Evolutionary conservation across 768 basidiomycete species (phyloP), one percentile per base, ranked within the genome.

Genomic region (Russula abietina): DNA sequence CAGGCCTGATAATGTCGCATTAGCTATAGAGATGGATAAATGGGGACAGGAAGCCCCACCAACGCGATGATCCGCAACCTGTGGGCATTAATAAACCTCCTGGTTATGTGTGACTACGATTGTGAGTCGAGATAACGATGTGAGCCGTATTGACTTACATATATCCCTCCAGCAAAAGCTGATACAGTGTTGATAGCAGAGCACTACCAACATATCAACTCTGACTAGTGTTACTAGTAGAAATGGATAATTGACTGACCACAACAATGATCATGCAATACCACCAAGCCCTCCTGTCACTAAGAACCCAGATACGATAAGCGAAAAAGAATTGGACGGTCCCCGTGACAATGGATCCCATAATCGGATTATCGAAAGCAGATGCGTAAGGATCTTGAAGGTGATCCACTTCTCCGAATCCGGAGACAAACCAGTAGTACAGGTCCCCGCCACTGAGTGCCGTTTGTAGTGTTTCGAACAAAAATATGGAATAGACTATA

Each of bases 221-320:
- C 7, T 3, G 22, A 12, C 3, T 38, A 8, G 45, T 36, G 17
- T 22, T 11, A n/a, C n/a, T n/a, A n/a, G n/a, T n/a, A 19, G 16
- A 8, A 9, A 24, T 8, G 1, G 24, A 30, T 32, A 38, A 26
- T 55, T 4, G 28, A 41, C 57, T 36, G 8, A 64, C 62, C 1
- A 36, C 2, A 59, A 51, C 55, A 14, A 64, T 59, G 7, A 28
- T 4, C 6, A 55, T 0, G 26, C 46, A 64, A 33, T 59, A 5
- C 52, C 36, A 46, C 52, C 26, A 4, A 19, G 24, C 49, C 19
- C n/a, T 33, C 30, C 16, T 59, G 9, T 30, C 19, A 4, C 62
- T 64, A 12, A 64, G 51, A 3, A 59, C 28, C 62, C 57, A 64
- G 30, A 64, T 22, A 19, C 62, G 62, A 59, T 59, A 64, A 2